Conservation (phyloP, 2,329 filamentous ascomycete genomes). For the Alternaria postmessia region DNA sequence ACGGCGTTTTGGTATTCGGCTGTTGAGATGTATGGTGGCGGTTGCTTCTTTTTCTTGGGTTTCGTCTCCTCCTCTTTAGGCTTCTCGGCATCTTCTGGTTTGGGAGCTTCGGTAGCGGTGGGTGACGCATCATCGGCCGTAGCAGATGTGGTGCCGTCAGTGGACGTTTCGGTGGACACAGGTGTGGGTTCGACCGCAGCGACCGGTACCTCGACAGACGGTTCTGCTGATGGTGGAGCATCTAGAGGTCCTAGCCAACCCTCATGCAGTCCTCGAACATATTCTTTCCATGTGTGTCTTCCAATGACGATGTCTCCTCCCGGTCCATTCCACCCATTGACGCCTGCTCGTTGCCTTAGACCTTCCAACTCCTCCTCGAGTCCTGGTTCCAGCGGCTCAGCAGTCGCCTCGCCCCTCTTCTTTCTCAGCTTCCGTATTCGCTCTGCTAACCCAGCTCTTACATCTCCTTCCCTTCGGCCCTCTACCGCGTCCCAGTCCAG, state of each 20-base stretch:
- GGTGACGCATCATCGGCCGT: conserved; percentile 49
- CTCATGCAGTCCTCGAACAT: conserved; percentile 90
- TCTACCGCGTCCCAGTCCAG: conserved; percentile 97
- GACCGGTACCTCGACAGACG: conserved; percentile 33
- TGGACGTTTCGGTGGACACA: conserved; percentile 18
- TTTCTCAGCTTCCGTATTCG: conserved; percentile 74
- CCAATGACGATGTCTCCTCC: conserved; percentile 89
- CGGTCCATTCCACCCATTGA: conserved; percentile 75
- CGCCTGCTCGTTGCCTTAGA: conserved; percentile 70
- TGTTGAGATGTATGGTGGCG: conserved; percentile 75
- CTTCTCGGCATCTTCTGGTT: conserved; percentile 37
- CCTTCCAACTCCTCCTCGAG: conserved; percentile 68
- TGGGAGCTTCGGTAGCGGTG: conserved; percentile 38
- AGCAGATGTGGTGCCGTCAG: conserved; percentile 20
- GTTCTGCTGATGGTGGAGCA: conserved; percentile 56
- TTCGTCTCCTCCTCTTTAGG: conserved; percentile 53
- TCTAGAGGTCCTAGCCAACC: conserved; percentile 91
- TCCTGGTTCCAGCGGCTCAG: conserved; percentile 56
- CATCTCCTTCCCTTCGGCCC: conserved; percentile 89
- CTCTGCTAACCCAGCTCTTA: conserved; percentile 86
- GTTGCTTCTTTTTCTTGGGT: conserved; percentile 64
- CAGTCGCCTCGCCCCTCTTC: conserved; percentile 64
- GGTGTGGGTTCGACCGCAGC: conserved; percentile 17
- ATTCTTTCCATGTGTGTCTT: conserved; percentile 96
- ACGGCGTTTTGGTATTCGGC: conserved; percentile 73